phyloP scores from a whole-genome alignment of 73 alveolate genomes.

The Symbiodinium natans region DNA sequence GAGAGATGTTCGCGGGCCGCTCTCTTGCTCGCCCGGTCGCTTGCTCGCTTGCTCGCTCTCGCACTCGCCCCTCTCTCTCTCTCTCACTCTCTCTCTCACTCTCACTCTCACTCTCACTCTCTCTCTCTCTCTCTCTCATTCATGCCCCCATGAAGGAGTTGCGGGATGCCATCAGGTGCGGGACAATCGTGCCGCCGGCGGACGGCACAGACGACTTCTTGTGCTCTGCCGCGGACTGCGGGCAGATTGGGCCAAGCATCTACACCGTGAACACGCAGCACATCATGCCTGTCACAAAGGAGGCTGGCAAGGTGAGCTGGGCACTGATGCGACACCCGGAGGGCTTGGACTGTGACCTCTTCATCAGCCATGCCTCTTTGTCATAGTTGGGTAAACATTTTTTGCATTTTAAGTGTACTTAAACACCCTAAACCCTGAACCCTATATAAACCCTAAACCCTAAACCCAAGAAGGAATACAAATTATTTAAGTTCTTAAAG shows the following conservation, averaged over 20 bases:
- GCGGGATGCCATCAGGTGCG: not conserved
- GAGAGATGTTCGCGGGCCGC: too few species aligned
- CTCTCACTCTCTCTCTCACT: too few species aligned
- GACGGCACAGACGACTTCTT: constrained; percentile 34
- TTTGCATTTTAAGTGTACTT: too few species aligned
- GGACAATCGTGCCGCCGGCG: not conserved
- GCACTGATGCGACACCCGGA: constrained; percentile 51
- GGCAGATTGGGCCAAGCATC: constrained; percentile 48
- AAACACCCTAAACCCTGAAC: too few species aligned
- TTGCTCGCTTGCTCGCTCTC: too few species aligned
- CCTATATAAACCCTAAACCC: too few species aligned
- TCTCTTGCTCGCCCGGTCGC: too few species aligned
- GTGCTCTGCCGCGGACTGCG: not conserved
- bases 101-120: not conserved
- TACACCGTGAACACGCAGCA: constrained; percentile 35
- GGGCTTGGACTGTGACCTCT: constrained; percentile 55
- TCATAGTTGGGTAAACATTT: too few species aligned
- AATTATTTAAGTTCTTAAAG: too few species aligned
- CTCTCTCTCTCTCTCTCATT: not conserved
- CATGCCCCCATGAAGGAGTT: not conserved
- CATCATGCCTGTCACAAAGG: constrained; percentile 37
- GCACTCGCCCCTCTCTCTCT: too few species aligned
- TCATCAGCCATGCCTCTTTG: not conserved
- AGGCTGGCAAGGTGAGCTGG: constrained; percentile 69
- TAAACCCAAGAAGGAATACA: too few species aligned